These are phyloP conservation scores for Cladobotryum mycophilum DNA, from an alignment of 2,329 filamentous ascomycete species.

Conservation along the genomic window DNA sequence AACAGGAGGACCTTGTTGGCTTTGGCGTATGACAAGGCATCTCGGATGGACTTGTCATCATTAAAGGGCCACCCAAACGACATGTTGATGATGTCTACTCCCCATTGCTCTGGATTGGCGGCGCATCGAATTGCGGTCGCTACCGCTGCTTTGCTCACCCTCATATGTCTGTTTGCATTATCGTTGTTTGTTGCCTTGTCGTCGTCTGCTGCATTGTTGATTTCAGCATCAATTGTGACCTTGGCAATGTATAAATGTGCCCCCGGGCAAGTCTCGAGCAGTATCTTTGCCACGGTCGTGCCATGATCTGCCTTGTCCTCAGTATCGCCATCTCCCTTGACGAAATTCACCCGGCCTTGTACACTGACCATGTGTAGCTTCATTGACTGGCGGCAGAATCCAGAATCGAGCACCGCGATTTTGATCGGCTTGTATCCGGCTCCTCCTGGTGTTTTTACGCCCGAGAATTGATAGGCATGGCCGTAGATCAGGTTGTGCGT, in stretches of 20 bases:
- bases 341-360: neutral
- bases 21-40: neutral
- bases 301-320: neutral
- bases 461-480: no score
- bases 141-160: neutral
- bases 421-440: no score
- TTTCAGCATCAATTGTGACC: neutral
- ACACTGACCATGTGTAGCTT: no score
- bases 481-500: no score
- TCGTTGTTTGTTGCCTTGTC: no score
- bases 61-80: neutral
- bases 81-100: constrained; percentile 3
- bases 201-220: no score
- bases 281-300: neutral
- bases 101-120: neutral
- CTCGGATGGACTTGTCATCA: neutral
- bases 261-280: constrained; percentile 1
- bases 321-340: neutral
- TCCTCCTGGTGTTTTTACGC: no score
- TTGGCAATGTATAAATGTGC: neutral
- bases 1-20: neutral
- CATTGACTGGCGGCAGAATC: no score
- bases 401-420: no score
- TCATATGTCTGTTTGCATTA: neutral
- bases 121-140: neutral